phyloP scores from a whole-genome alignment of 208 protist genomes.

The Sergeia podlipaevii region DNA sequence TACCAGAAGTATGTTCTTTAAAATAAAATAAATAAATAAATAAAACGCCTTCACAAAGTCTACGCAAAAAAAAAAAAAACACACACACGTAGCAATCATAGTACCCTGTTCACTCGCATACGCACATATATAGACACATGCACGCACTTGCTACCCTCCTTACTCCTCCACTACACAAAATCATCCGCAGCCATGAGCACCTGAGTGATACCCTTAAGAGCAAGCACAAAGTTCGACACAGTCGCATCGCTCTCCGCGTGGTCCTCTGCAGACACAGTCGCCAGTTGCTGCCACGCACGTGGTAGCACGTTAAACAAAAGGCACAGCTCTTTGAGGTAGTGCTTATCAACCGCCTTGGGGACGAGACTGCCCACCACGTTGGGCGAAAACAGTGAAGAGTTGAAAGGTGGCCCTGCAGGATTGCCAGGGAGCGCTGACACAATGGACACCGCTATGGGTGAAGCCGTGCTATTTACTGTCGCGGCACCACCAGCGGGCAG shows the following conservation, averaged over 20 bases:
- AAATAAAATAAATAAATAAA: no score
- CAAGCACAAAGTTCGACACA: slow-evolving; percentile 51
- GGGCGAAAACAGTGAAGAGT: background rate
- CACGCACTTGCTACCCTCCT: no score
- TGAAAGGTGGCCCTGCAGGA: no score
- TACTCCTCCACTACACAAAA: no score
- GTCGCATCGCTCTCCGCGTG: slow-evolving; percentile 46
- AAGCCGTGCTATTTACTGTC: no score
- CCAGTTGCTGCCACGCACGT: slow-evolving; percentile 46
- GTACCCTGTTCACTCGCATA: background rate
- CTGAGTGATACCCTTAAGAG: slow-evolving; percentile 64
- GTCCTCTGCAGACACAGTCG: slow-evolving; percentile 40
- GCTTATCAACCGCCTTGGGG: slow-evolving; percentile 41
- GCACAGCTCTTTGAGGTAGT: slow-evolving; percentile 65
- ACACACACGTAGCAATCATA: background rate
- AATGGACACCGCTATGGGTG: no score
- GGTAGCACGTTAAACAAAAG: slow-evolving; percentile 58
- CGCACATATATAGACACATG: background rate
- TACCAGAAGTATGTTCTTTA: no score
- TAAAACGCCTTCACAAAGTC: no score
- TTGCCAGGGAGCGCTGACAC: no score
- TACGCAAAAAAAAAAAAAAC: no score
- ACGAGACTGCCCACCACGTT: slow-evolving; percentile 12
- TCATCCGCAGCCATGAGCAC: slow-evolving; percentile 76
- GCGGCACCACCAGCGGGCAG: background rate